These are phyloP conservation scores for Pseudoturritis turrita DNA, from an alignment of 345 rosid species.

Conservation along the genomic window DNA sequence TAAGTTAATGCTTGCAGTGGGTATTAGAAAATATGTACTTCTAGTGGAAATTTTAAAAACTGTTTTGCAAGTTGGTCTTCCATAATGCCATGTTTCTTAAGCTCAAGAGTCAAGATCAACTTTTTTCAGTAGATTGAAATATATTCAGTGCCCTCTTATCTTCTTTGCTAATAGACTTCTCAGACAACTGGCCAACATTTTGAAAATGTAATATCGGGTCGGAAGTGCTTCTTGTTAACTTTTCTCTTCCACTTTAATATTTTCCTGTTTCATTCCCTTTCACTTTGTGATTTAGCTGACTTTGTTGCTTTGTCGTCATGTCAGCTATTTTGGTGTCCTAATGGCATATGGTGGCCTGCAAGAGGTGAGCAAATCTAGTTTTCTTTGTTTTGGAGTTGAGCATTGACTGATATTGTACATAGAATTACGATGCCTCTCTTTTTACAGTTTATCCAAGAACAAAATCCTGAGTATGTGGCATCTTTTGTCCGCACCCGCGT, in stretches of 20 bases:
- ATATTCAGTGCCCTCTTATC: neutral
- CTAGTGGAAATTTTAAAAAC: neutral
- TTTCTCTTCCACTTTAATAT: neutral
- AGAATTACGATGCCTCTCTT: neutral
- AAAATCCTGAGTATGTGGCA: constrained; percentile 49
- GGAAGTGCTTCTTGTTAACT: neutral
- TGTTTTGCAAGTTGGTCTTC: constrained; percentile 14
- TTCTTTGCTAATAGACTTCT: neutral
- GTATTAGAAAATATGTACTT: neutral
- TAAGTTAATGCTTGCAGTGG: constrained; percentile 2
- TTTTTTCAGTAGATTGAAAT: constrained; percentile 1
- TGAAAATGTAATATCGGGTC: neutral
- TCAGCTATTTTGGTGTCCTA: constrained; percentile 85
- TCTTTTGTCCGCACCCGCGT: constrained; percentile 51
- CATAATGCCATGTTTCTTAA: constrained; percentile 7
- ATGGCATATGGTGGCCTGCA: constrained; percentile 85
- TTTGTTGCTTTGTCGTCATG: neutral
- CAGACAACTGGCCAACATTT: neutral
- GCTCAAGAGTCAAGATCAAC: constrained; percentile 5
- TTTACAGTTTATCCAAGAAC: constrained; percentile 69
- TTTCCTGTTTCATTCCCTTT: constrained; percentile 15
- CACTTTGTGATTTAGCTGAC: constrained; percentile 23
- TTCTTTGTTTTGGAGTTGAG: constrained; percentile 6
- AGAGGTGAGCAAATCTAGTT: constrained; percentile 60
- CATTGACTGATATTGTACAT: constrained; percentile 1